Percentiles rank a stretch among this genome's conserved stretches.
phyloP scores from a whole-genome alignment of 768 basidiomycete genomes.

The Tulasnella sp. region DNA sequence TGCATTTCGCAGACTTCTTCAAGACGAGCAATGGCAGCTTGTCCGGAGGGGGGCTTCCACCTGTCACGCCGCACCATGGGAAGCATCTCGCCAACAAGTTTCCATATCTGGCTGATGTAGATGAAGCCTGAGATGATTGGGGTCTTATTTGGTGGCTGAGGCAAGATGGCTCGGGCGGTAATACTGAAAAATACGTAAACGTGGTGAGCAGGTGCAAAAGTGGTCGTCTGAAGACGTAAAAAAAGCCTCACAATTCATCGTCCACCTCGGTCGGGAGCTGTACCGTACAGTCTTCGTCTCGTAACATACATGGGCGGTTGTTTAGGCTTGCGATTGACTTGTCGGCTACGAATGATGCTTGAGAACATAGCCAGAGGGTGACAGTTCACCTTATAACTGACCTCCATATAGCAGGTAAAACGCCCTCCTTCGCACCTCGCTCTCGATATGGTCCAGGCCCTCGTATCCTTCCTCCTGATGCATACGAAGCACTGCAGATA shows the following conservation, averaged over 20 bases:
- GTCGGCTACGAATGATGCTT: constrained; percentile 44
- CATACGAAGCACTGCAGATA: constrained; percentile 69
- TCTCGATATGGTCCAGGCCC: constrained; percentile 74
- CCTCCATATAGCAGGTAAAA: constrained; percentile 89
- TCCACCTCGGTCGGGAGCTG: constrained; percentile 81
- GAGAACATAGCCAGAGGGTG: too few relatives aligned
- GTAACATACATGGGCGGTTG: constrained; percentile 73
- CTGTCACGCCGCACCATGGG: constrained; percentile 80
- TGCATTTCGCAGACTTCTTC: constrained; percentile 78
- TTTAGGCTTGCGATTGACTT: constrained; percentile 81
- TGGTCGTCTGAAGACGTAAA: background rate
- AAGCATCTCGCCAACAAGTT: constrained; percentile 75
- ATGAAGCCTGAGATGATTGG: constrained; percentile 78
- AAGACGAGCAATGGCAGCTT: constrained; percentile 70
- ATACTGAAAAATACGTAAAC: too few relatives aligned
- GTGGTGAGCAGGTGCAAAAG: background rate
- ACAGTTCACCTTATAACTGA: constrained; percentile 26
- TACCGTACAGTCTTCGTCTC: constrained; percentile 83
- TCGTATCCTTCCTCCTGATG: constrained; percentile 80
- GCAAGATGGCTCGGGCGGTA: constrained; percentile 66
- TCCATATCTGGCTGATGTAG: constrained; percentile 76
- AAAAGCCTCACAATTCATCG: constrained; percentile 65
- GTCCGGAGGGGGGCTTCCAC: constrained; percentile 71
- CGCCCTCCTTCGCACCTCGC: constrained; percentile 69
- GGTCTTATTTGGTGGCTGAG: constrained; percentile 76